Conservation (phyloP, 1,284 basidiomycete species). For the Ceratobasidium sp. region DNA sequence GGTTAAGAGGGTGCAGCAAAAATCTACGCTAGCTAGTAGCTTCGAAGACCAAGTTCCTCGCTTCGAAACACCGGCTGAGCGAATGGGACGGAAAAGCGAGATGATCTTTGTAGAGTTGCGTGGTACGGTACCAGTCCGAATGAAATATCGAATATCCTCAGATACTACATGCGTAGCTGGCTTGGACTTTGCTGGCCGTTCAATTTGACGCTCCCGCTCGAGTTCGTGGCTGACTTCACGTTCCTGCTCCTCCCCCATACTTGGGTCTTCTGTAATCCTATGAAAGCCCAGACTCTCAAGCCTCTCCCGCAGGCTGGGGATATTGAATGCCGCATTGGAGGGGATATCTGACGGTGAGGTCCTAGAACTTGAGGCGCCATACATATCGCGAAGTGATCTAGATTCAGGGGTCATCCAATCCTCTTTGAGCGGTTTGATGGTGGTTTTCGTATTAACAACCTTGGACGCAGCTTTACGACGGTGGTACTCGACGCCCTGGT, state of each 20-base stretch:
- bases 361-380: conserved; percentile 47
- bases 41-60: background rate
- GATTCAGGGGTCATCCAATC: conserved; percentile 60
- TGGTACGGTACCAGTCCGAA: background rate
- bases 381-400: conserved; percentile 57
- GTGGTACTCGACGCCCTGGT: conserved; percentile 61
- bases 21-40: conserved; percentile 50
- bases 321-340: background rate
- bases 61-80: background rate
- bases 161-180: conserved; percentile 22
- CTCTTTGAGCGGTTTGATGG: conserved; percentile 48
- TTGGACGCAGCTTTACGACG: conserved; percentile 54
- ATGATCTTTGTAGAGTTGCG: background rate
- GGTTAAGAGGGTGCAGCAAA: conserved; percentile 51
- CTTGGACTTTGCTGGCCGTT: conserved; percentile 27
- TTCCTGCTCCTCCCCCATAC: conserved; percentile 63
- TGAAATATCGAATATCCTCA: background rate
- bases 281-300: conserved; percentile 54
- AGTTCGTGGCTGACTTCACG: conserved; percentile 56
- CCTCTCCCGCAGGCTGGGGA: conserved; percentile 45
- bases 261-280: conserved; percentile 46
- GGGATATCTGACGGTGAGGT: background rate
- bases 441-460: too few species aligned
- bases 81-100: conserved; percentile 1
- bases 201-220: conserved; percentile 38